phyloP scores from a whole-genome alignment of 169 alveolate species.

The Eimeria necatrix region DNA sequence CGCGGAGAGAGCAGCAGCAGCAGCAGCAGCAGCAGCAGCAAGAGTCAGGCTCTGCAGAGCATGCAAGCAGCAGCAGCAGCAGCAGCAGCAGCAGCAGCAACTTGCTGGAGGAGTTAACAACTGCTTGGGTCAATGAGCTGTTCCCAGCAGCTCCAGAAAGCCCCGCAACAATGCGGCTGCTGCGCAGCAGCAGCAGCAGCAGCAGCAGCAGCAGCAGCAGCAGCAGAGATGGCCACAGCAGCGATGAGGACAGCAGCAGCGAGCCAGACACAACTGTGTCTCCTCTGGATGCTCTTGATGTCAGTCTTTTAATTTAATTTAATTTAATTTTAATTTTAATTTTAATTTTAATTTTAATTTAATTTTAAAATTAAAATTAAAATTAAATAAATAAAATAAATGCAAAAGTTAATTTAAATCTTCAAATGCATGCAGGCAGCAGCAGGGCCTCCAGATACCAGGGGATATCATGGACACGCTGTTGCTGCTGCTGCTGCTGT shows the following conservation, averaged over 20 bases:
- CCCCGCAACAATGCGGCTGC: neutral
- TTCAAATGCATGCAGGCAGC: too few relatives aligned
- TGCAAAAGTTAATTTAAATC: too few relatives aligned
- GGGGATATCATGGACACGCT: neutral
- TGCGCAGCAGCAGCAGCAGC: neutral
- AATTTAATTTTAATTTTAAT: too few relatives aligned
- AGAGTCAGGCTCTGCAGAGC: neutral
- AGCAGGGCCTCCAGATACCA: too few relatives aligned
- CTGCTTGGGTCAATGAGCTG: neutral
- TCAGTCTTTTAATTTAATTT: too few relatives aligned
- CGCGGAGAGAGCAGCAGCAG: neutral
- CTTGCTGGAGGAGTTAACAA: slow-evolving; percentile 39
- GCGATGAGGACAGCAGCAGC: too few relatives aligned
- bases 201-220: neutral
- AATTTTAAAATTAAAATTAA: too few relatives aligned
- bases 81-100: slow-evolving; percentile 25
- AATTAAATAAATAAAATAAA: too few relatives aligned
- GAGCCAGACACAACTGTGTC: too few relatives aligned
- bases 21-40: slow-evolving; percentile 5
- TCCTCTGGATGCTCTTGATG: too few relatives aligned
- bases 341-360: too few relatives aligned
- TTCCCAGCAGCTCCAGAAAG: neutral
- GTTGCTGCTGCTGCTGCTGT: neutral
- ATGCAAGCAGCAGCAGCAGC: slow-evolving; percentile 23
- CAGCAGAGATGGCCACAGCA: neutral